phyloP scores from a whole-genome alignment of 1,139 yeast species.

The Yamadazyma sp. region DNA sequence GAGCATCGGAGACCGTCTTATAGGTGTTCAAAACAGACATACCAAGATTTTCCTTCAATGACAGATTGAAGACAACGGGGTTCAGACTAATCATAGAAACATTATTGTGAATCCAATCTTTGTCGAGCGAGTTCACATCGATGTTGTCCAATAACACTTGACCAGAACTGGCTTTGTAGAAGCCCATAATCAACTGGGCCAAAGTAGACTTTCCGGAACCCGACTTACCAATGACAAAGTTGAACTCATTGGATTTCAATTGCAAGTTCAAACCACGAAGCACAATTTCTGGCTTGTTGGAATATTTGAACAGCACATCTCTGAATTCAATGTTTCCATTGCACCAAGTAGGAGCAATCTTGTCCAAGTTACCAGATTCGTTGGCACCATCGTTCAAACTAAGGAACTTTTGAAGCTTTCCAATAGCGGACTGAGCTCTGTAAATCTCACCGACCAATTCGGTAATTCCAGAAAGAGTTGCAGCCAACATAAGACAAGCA shows the following conservation, averaged over 20 bases:
- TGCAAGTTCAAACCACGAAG: conserved; percentile 46
- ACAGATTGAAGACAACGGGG: conserved; percentile 61
- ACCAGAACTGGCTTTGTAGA: conserved; percentile 57
- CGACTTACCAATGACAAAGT: conserved; percentile 77
- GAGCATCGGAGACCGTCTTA: conserved; percentile 22
- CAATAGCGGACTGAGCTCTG: conserved; percentile 63
- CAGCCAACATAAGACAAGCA: conserved; percentile 71
- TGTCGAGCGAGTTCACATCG: conserved; percentile 41
- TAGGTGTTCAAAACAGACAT: conserved; percentile 37
- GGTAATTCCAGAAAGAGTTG: conserved; percentile 52
- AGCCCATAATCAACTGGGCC: conserved; percentile 57
- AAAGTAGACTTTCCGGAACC: conserved; percentile 94
- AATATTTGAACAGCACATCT: conserved; percentile 61
- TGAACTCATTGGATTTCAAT: conserved; percentile 47
- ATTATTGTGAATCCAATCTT: conserved; percentile 57
- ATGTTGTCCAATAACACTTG: conserved; percentile 64
- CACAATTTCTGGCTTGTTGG: conserved; percentile 49
- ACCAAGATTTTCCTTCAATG: conserved; percentile 63
- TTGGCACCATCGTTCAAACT: conserved; percentile 6
- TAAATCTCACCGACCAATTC: conserved; percentile 56
- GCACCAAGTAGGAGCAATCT: conserved; percentile 29
- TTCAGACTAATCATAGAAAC: conserved; percentile 74
- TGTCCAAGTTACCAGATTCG: conserved; percentile 4
- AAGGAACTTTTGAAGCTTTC: conserved; percentile 31
- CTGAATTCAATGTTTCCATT: conserved; percentile 50